Evolutionary conservation across 108 stramenopile species (phyloP), one percentile per base, ranked within the genome.

Genomic region (Fragilaria crotonensis): DNA sequence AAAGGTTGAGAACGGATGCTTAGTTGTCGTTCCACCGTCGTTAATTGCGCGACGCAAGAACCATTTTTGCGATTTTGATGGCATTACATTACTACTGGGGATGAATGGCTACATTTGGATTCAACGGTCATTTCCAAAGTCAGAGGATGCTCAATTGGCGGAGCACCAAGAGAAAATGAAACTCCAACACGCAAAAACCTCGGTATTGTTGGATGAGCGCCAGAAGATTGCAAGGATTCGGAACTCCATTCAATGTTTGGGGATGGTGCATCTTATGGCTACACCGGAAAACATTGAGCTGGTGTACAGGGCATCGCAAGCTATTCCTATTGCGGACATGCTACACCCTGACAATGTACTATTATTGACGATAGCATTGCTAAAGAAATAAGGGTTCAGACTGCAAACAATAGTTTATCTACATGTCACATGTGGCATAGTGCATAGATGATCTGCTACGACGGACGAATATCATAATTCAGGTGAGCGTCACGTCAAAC

Each of bases 1-100:
- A 9, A 96, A 96, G 68, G 79, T 98, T 33, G 82, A 92, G 51
- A 96, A 97, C 74, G 97, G 97, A 33, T 73, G 75, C 33, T 67
- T 94, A 41, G 71, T 84, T 4, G 66, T 62, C 2, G 91, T 97
- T 25, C 91, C 90, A 51, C 84, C 91, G 2, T 54, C 71, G 21
- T 66, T 94, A 62, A 78, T 97, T 25, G 71, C 85, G 25, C 51
- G 93, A 20, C 80, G 83, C 29, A 85, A 80, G 54, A 80, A 85
- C 62, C 94, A 97, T 68, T 76, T 41, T 77, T 54, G 72, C 68
- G 45, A 65, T 66, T 21, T 62, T 74, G 54, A 48, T 60, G 52
- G 68, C 62, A 28, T 22, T 73, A 77, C 46, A 59, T 78, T 76
- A 25, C 64, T 76, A 64, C 90, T 48, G 84, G 93, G 93, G 19